These are phyloP conservation scores for Maudiozyma turicensis DNA, from an alignment of 805 yeast species.

Conservation along the genomic window DNA sequence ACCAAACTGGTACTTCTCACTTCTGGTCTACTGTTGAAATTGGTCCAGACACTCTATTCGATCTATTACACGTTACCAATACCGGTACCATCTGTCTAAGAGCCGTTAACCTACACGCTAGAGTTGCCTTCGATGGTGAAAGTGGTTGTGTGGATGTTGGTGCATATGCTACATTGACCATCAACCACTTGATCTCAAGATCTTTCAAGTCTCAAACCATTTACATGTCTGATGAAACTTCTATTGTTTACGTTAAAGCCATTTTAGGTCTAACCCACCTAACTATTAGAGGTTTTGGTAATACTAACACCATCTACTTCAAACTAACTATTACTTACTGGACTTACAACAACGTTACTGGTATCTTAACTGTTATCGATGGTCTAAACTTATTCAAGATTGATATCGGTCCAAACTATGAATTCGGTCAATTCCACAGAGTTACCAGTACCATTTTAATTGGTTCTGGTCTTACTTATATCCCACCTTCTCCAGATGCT, in stretches of 20 bases:
- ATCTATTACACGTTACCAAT: slow-evolving; percentile 4
- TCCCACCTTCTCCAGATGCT: slow-evolving; percentile 1
- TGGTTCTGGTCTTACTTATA: slow-evolving; percentile 1
- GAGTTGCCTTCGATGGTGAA: slow-evolving; percentile 4
- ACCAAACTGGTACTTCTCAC: slow-evolving; percentile 1
- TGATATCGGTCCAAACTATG: slow-evolving; percentile 7
- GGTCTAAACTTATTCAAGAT: background rate
- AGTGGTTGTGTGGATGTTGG: slow-evolving; percentile 10
- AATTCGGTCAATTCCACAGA: background rate
- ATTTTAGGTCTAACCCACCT: slow-evolving; percentile 1
- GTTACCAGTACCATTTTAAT: background rate
- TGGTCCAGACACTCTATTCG: slow-evolving; percentile 1
- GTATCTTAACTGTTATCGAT: slow-evolving; percentile 5
- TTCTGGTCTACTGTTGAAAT: background rate
- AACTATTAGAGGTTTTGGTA: slow-evolving; percentile 5
- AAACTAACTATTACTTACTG: background rate
- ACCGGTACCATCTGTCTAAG: slow-evolving; percentile 8
- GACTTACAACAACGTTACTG: slow-evolving; percentile 4
- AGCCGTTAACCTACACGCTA: slow-evolving; percentile 1
- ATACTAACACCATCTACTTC: slow-evolving; percentile 3
- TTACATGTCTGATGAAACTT: slow-evolving; percentile 5
- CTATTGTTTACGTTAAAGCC: background rate
- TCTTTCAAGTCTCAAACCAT: slow-evolving; percentile 5
- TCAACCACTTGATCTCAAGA: slow-evolving; percentile 1
- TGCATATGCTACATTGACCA: slow-evolving; percentile 3